Percentiles rank a stretch among this genome's conserved stretches.
These are phyloP conservation scores for Lasiodiplodia hormozganensis DNA, from an alignment of 2,329 filamentous ascomycete species.

Conservation along the genomic window DNA sequence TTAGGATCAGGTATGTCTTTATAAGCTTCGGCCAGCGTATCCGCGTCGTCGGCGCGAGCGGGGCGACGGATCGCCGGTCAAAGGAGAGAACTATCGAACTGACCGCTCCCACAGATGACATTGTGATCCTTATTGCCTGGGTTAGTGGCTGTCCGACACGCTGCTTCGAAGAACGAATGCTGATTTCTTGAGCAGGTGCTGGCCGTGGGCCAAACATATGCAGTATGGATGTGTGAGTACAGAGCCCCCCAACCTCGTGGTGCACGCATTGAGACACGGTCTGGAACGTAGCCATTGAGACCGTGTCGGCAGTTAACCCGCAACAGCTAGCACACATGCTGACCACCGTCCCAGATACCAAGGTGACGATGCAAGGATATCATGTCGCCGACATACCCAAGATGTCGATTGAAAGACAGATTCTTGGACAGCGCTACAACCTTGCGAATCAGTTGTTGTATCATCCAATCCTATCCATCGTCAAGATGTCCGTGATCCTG, in stretches of 20 bases:
- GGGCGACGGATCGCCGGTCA: neutral
- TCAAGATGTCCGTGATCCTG: conserved; percentile 47
- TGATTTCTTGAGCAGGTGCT: conserved; percentile 2
- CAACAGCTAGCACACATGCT: neutral
- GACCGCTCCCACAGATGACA: conserved; percentile 16
- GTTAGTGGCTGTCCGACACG: neutral
- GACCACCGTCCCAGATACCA: conserved; percentile 34
- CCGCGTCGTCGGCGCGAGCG: neutral
- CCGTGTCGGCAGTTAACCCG: neutral
- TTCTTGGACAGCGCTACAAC: conserved; percentile 41
- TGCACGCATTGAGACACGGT: neutral
- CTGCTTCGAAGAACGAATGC: neutral
- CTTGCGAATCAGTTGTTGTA: conserved; percentile 48
- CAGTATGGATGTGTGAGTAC: conserved; percentile 24
- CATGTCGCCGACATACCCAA: conserved; percentile 42
- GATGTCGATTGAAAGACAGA: conserved; percentile 38
- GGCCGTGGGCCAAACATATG: conserved; percentile 13
- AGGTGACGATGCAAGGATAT: conserved; percentile 44
- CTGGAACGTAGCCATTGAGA: neutral
- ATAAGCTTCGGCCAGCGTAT: neutral
- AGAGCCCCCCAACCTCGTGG: neutral
- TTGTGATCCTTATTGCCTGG: conserved; percentile 18
- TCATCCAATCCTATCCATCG: conserved; percentile 46
- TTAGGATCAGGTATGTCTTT: conserved; percentile 14
- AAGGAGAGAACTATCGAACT: neutral